Percentiles rank a stretch among this genome's conserved stretches.
Evolutionary conservation across 2,329 filamentous ascomycete species (phyloP).

Genomic region (Cladophialophora bantiana): DNA sequence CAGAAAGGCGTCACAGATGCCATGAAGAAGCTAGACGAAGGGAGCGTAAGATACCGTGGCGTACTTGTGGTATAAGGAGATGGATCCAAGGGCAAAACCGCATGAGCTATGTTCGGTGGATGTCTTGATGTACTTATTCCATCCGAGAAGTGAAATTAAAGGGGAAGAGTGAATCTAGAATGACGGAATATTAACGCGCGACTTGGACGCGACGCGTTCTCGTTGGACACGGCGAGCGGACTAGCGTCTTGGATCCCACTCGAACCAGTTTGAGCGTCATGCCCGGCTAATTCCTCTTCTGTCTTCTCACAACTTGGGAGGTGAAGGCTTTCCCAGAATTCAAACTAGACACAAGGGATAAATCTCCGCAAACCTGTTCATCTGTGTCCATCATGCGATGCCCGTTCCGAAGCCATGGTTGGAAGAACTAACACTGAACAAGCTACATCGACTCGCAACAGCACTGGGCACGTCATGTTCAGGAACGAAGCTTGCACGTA

Average conservation of each 20-base stretch:
- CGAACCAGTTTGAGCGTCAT: background rate
- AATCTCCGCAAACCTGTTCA: background rate
- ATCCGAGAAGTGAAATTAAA: background rate
- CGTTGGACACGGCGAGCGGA: no score
- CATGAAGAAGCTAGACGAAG: slow-evolving; percentile 56
- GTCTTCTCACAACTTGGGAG: background rate
- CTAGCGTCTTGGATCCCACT: background rate
- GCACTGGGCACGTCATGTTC: slow-evolving; percentile 66
- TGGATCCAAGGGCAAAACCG: background rate
- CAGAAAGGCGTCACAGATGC: slow-evolving; percentile 57
- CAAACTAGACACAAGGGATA: background rate
- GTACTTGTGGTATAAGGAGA: slow-evolving; percentile 14
- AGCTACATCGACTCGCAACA: slow-evolving; percentile 66
- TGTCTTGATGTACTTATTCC: no score
- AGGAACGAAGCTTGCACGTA: slow-evolving; percentile 66
- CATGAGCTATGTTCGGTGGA: background rate
- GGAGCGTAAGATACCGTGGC: slow-evolving; percentile 55
- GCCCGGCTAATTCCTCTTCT: background rate
- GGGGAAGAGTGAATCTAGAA: background rate
- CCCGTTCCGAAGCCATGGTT: slow-evolving; percentile 43
- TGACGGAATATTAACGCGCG: background rate
- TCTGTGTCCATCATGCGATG: slow-evolving; percentile 3
- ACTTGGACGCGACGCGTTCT: background rate
- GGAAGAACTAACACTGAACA: slow-evolving; percentile 56
- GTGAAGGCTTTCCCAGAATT: background rate